A percentile compares a stretch with the other conserved stretches of the same genome.
phyloP scores from a whole-genome alignment of 2,329 filamentous ascomycete species.

The Talaromyces pinophilus region DNA sequence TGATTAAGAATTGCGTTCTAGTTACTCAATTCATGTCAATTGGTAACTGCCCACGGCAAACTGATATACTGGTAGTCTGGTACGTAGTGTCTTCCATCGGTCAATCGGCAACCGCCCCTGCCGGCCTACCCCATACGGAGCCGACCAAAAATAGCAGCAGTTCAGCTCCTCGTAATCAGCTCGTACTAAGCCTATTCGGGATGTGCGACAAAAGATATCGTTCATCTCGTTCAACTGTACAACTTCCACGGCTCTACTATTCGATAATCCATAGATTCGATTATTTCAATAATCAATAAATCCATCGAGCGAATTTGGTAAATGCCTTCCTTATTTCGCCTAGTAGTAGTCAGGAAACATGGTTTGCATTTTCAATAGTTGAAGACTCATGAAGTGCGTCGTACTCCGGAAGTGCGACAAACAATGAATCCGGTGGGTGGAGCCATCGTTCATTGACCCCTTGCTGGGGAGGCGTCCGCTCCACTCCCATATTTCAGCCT shows the following conservation, averaged over 20 bases:
- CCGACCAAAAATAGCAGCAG: not conserved
- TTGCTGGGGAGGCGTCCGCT: not conserved
- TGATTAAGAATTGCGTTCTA: not conserved
- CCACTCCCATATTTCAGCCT: not conserved
- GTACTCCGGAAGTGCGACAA: not conserved
- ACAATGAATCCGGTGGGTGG: not conserved
- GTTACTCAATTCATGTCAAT: not conserved
- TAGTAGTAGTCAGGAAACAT: not conserved
- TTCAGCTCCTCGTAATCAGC: not conserved
- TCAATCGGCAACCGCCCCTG: not conserved
- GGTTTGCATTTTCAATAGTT: not conserved
- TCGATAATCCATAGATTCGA: not conserved
- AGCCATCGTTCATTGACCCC: not conserved
- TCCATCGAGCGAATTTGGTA: not conserved
- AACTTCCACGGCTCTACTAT: not conserved
- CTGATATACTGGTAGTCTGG: not conserved
- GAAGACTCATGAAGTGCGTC: not conserved
- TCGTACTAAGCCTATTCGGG: conserved; percentile 1
- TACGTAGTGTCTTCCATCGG: not conserved
- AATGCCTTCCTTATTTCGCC: not conserved
- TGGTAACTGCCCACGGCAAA: not conserved
- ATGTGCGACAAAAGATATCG: not conserved
- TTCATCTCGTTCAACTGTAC: not conserved
- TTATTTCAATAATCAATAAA: too few relatives aligned
- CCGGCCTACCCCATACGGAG: not conserved